phyloP scores from a whole-genome alignment of 1,139 yeast genomes.

The Hansenula lynferdii region DNA sequence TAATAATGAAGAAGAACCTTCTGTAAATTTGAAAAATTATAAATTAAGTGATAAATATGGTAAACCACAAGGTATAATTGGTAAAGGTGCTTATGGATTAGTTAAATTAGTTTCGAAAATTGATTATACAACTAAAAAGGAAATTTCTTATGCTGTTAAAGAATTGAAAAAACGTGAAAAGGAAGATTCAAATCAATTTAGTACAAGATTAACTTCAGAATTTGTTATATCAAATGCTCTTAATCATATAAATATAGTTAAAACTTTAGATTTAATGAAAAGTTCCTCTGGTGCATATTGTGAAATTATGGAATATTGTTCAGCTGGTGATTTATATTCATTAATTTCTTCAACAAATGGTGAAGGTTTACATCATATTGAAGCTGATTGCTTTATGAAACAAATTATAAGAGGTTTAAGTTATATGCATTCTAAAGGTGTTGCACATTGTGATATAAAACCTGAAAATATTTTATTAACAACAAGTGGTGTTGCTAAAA shows the following conservation, averaged over 20 bases:
- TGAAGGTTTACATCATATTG: constrained; percentile 43
- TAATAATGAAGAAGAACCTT: constrained; percentile 27
- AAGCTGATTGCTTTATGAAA: constrained; percentile 67
- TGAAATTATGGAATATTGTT: constrained; percentile 75
- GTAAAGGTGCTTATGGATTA: constrained; percentile 67
- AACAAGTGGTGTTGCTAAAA: constrained; percentile 45
- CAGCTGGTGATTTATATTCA: constrained; percentile 67
- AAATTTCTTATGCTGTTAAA: constrained; percentile 62
- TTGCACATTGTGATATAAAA: constrained; percentile 72
- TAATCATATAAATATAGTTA: constrained; percentile 64
- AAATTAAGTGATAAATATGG: constrained; percentile 49
- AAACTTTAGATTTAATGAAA: constrained; percentile 64
- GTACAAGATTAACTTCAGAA: constrained; percentile 69
- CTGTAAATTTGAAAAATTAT: constrained; percentile 19
- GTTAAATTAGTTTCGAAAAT: constrained; percentile 49
- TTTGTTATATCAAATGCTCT: constrained; percentile 70
- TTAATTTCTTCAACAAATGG: constrained; percentile 29
- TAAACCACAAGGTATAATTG: constrained; percentile 54
- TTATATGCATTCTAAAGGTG: constrained; percentile 69
- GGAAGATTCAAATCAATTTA: constrained; percentile 55
- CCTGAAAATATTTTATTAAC: constrained; percentile 59
- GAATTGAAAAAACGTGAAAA: constrained; percentile 50
- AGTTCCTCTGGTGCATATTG: constrained; percentile 50
- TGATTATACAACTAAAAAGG: constrained; percentile 27
- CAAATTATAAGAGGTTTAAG: constrained; percentile 61